Conservation (phyloP, 805 yeast genomes). For the Candida andamanensis region DNA sequence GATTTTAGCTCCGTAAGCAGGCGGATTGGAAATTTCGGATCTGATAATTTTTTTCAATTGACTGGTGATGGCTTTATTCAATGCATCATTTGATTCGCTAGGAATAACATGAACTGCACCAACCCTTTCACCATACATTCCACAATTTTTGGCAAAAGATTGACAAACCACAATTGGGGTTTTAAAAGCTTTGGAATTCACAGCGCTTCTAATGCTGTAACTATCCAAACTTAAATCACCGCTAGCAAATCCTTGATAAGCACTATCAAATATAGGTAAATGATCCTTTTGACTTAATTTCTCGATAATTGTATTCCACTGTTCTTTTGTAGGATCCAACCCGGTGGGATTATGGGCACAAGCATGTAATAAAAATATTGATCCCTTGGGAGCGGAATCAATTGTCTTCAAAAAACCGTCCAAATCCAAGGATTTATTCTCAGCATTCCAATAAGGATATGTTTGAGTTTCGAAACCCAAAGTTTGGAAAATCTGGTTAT, state of each 20-base stretch:
- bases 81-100: slow-evolving; percentile 31
- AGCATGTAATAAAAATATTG: slow-evolving; percentile 80
- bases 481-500: slow-evolving; percentile 70
- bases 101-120: slow-evolving; percentile 84
- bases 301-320: slow-evolving; percentile 71
- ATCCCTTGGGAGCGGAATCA: slow-evolving; percentile 64
- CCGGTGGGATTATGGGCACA: slow-evolving; percentile 99
- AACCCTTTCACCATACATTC: slow-evolving; percentile 96
- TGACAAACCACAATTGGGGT: slow-evolving; percentile 64
- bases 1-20: slow-evolving; percentile 91
- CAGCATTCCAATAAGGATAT: slow-evolving; percentile 85
- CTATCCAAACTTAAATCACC: slow-evolving; percentile 84
- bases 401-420: slow-evolving; percentile 63
- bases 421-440: slow-evolving; percentile 65
- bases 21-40: slow-evolving; percentile 88
- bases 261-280: slow-evolving; percentile 85
- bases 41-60: slow-evolving; percentile 75
- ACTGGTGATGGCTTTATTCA: slow-evolving; percentile 57
- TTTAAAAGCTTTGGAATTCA: slow-evolving; percentile 27
- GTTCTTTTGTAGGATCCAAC: slow-evolving; percentile 77
- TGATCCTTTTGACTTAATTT: slow-evolving; percentile 59
- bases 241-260: slow-evolving; percentile 95
- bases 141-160: slow-evolving; percentile 94
- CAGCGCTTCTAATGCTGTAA: slow-evolving; percentile 69
- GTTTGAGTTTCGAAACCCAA: slow-evolving; percentile 61